phyloP scores from a whole-genome alignment of 345 rosid species.

The Mangifera indica region DNA sequence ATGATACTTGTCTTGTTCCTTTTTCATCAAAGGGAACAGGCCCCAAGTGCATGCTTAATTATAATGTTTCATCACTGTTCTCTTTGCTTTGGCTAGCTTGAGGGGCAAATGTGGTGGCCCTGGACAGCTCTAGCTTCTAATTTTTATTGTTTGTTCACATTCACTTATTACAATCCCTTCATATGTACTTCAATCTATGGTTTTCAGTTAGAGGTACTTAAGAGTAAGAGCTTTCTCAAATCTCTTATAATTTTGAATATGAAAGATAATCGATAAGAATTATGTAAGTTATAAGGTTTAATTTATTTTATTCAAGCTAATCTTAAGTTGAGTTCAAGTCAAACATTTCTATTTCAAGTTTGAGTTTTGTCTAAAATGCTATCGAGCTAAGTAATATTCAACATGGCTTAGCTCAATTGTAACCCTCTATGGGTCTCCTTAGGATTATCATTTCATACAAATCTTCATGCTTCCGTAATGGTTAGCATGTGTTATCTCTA shows the following conservation, averaged over 20 bases:
- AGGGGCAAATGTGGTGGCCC: conserved; percentile 29
- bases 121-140: conserved; percentile 31
- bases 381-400: no score
- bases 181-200: conserved; percentile 48
- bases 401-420: no score
- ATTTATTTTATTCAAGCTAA: no score
- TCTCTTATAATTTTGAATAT: no score
- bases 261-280: no score
- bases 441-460: not conserved
- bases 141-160: not conserved
- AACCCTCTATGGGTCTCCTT: no score
- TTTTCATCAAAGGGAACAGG: conserved; percentile 21
- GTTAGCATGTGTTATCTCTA: conserved; percentile 33
- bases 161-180: not conserved
- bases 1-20: conserved; percentile 32
- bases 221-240: no score
- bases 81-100: not conserved
- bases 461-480: conserved; percentile 33
- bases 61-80: conserved; percentile 31
- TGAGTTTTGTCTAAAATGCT: no score
- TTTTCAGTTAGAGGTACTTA: conserved; percentile 49
- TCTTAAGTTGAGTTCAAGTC: no score
- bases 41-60: conserved; percentile 43
- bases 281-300: no score
- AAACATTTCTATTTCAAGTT: no score